phyloP scores from a whole-genome alignment of 2,329 filamentous ascomycete genomes.

The Blastomyces silverae region DNA sequence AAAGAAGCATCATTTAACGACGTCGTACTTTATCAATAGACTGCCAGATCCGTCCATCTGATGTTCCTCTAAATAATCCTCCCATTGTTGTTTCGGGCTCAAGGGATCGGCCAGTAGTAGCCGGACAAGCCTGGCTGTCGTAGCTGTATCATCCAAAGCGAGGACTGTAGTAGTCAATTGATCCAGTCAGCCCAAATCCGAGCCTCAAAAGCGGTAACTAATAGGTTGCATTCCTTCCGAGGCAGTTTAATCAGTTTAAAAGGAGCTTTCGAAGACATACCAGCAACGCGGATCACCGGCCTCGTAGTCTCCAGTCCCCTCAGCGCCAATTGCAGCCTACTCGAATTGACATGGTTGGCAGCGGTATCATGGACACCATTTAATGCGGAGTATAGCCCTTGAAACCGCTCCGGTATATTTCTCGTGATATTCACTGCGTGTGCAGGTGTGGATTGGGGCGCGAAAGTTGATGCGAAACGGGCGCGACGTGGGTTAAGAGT shows the following conservation, averaged over 20 bases:
- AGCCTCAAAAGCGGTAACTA: neutral
- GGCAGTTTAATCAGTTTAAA: neutral
- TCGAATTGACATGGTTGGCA: slow-evolving; percentile 52
- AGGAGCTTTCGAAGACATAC: slow-evolving; percentile 30
- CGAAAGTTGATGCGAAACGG: slow-evolving; percentile 34
- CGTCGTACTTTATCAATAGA: slow-evolving; percentile 56
- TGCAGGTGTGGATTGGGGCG: slow-evolving; percentile 45
- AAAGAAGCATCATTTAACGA: slow-evolving; percentile 56
- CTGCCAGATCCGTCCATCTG: slow-evolving; percentile 49
- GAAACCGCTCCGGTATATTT: slow-evolving; percentile 47
- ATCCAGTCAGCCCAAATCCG: neutral
- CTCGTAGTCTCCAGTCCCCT: slow-evolving; percentile 50
- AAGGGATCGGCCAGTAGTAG: slow-evolving; percentile 66
- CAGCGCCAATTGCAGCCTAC: slow-evolving; percentile 53
- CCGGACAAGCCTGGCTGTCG: slow-evolving; percentile 56
- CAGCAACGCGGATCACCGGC: slow-evolving; percentile 51
- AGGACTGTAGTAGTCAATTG: slow-evolving; percentile 37
- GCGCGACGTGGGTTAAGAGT: slow-evolving; percentile 16
- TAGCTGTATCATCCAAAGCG: slow-evolving; percentile 44
- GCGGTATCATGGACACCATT: slow-evolving; percentile 48
- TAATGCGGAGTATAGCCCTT: slow-evolving; percentile 50
- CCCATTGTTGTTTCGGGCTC: slow-evolving; percentile 58
- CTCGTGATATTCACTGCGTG: slow-evolving; percentile 50
- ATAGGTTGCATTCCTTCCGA: neutral
- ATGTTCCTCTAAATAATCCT: slow-evolving; percentile 50